Evolutionary conservation across 805 yeast species (phyloP).

Genomic region (Ogataea wickerhamii): DNA sequence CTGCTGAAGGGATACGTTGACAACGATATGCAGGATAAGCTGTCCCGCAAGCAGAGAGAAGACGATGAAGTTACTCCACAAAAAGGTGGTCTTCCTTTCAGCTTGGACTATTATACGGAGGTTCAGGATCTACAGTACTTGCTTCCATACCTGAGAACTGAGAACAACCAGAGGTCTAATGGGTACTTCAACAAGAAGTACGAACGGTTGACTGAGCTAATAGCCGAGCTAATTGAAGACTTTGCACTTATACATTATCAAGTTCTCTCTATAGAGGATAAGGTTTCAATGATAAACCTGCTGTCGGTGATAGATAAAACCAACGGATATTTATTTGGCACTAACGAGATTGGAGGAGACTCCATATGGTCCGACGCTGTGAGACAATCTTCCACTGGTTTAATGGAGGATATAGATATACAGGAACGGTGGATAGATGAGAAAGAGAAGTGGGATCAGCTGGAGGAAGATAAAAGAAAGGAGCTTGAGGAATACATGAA

Average conservation of each 20-base stretch:
- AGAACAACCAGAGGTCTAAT: slow-evolving; percentile 63
- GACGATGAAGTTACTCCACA: slow-evolving; percentile 8
- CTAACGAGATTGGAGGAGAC: slow-evolving; percentile 95
- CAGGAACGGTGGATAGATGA: slow-evolving; percentile 96
- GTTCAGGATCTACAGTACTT: slow-evolving; percentile 78
- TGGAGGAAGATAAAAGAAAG: slow-evolving; percentile 45
- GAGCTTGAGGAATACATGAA: slow-evolving; percentile 34
- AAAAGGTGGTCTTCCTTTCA: slow-evolving; percentile 72
- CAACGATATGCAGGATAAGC: slow-evolving; percentile 23
- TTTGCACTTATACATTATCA: slow-evolving; percentile 85
- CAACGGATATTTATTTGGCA: slow-evolving; percentile 89
- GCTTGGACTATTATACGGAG: slow-evolving; percentile 83
- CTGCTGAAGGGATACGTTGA: slow-evolving; percentile 52
- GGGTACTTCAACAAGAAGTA: slow-evolving; percentile 43
- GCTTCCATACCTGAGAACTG: slow-evolving; percentile 65
- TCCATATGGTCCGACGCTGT: slow-evolving; percentile 96
- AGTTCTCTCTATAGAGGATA: slow-evolving; percentile 88
- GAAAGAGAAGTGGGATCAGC: slow-evolving; percentile 71
- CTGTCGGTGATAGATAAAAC: slow-evolving; percentile 82
- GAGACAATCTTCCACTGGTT: slow-evolving; percentile 60
- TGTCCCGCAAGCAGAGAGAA: slow-evolving; percentile 16
- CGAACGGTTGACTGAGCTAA: slow-evolving; percentile 65
- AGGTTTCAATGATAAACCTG: slow-evolving; percentile 82
- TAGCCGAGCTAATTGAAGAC: slow-evolving; percentile 82
- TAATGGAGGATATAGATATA: slow-evolving; percentile 58